These are phyloP conservation scores for Xanthoparmelia taractica DNA, from an alignment of 495 filamentous ascomycete species.

Conservation along the genomic window DNA sequence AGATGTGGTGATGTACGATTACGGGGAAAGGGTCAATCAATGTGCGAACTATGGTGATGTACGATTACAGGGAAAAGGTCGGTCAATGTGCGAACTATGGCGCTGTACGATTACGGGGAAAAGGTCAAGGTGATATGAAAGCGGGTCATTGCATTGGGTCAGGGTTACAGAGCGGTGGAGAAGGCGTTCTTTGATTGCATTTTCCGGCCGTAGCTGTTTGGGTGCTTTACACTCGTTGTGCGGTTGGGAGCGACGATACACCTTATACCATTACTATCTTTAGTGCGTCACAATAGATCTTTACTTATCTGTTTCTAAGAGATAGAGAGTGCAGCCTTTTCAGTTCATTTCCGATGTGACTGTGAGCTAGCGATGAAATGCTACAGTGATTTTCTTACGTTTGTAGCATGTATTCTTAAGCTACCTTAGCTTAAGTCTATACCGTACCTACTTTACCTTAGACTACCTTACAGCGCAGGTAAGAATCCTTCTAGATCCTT, in stretches of 20 bases:
- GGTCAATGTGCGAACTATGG: no score
- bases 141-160: constrained; percentile 10
- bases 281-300: neutral
- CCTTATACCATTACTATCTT: neutral
- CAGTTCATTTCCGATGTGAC: neutral
- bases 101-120: no score
- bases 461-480: neutral
- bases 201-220: constrained; percentile 3
- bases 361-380: neutral
- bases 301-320: no score
- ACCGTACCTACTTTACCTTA: no score
- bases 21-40: neutral
- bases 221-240: neutral
- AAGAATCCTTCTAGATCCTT: neutral
- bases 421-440: no score
- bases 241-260: constrained; percentile 1
- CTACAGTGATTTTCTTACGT: neutral
- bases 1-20: constrained; percentile 11
- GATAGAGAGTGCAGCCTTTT: no score
- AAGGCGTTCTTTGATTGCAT: constrained; percentile 4
- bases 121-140: neutral
- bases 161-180: neutral
- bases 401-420: neutral
- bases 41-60: no score
- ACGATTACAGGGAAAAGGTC: no score